phyloP scores from a whole-genome alignment of 345 rosid species.

The Camelina sativa region DNA sequence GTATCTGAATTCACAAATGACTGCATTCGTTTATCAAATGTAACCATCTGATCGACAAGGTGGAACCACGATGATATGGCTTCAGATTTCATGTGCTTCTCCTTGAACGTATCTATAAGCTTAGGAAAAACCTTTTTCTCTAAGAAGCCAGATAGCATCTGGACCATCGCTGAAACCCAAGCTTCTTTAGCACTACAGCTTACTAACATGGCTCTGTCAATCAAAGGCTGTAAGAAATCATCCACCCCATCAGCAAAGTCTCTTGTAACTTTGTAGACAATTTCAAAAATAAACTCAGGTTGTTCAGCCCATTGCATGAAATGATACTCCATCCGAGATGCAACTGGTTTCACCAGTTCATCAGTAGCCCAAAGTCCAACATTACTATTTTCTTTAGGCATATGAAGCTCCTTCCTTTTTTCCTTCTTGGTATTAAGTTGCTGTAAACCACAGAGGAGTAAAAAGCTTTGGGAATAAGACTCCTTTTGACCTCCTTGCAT shows the following conservation, averaged over 20 bases:
- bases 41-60: conserved; percentile 69
- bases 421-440: conserved; percentile 60
- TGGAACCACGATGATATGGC: conserved; percentile 67
- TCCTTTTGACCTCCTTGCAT: conserved; percentile 62
- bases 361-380: conserved; percentile 68
- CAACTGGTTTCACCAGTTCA: conserved; percentile 73
- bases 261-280: conserved; percentile 61
- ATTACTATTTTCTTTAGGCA: conserved; percentile 29
- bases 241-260: conserved; percentile 71
- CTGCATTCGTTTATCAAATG: conserved; percentile 71
- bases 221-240: conserved; percentile 78
- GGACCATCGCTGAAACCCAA: conserved; percentile 83
- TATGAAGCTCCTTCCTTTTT: conserved; percentile 49
- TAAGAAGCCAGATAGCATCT: conserved; percentile 64
- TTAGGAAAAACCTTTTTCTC: conserved; percentile 55
- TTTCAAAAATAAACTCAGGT: conserved; percentile 76
- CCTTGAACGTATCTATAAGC: conserved; percentile 53
- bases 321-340: conserved; percentile 77
- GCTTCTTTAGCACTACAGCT: conserved; percentile 79
- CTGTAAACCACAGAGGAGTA: conserved; percentile 75
- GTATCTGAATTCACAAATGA: conserved; percentile 57
- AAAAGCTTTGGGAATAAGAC: conserved; percentile 63
- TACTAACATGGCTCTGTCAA: conserved; percentile 65
- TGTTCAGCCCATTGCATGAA: conserved; percentile 71
- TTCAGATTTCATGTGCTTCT: conserved; percentile 56